phyloP scores from a whole-genome alignment of 257 asterid species.

The Rehmannia glutinosa region DNA sequence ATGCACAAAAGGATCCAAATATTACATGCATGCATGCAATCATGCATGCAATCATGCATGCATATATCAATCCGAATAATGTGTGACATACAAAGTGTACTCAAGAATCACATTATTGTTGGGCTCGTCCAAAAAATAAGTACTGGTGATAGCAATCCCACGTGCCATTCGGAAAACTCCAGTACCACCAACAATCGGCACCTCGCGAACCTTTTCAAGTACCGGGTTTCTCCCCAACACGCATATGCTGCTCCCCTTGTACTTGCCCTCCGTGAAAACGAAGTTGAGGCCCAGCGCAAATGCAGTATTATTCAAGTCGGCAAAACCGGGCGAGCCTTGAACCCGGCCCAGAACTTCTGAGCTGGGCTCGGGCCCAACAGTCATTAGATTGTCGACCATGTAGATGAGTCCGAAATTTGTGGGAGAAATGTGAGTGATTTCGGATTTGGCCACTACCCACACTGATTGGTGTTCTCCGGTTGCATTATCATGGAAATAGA shows the following conservation, averaged over 20 bases:
- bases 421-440: neutral
- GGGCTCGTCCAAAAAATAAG: neutral
- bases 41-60: too few species aligned
- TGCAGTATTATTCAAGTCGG: neutral
- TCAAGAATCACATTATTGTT: slow-evolving; percentile 13
- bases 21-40: too few species aligned
- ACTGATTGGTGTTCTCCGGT: slow-evolving; percentile 1
- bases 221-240: slow-evolving; percentile 20
- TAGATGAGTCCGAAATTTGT: neutral
- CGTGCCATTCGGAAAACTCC: slow-evolving; percentile 33
- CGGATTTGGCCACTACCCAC: neutral
- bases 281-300: slow-evolving; percentile 1
- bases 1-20: too few species aligned
- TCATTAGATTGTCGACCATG: slow-evolving; percentile 19
- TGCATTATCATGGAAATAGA: slow-evolving; percentile 20
- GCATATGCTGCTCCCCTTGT: slow-evolving; percentile 27
- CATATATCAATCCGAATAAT: neutral
- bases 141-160: slow-evolving; percentile 18
- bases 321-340: slow-evolving; percentile 14
- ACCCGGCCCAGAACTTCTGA: slow-evolving; percentile 25
- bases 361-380: slow-evolving; percentile 12
- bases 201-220: slow-evolving; percentile 12
- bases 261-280: slow-evolving; percentile 19
- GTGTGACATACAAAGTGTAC: slow-evolving; percentile 12
- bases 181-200: slow-evolving; percentile 36